Base-by-base conservation (phyloP, 2,329 filamentous ascomycete species). In the Domatiomyces globalis region DNA sequence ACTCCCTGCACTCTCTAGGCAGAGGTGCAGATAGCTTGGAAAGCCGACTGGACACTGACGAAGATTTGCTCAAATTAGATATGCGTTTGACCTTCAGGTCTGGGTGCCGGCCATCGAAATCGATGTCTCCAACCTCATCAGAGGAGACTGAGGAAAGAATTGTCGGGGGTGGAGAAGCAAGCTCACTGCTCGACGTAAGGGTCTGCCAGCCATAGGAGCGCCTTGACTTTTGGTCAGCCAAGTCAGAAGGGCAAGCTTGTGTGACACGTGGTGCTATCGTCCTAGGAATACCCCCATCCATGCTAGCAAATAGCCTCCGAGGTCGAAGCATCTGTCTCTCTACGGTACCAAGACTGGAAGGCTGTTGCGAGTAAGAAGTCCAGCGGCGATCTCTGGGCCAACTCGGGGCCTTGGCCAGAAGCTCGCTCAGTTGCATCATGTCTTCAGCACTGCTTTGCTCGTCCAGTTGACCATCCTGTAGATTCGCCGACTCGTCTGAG, bases 161-260 rank as follows among this genome's bases (percentile, higher is more conserved):
- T 17, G 51, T 46, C n/a, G 49, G 48, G 15, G 43, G 27, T 6
- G 39, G 43, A 19, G 43, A 43, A 15, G 43, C 33, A 12, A 52
- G 25, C 43, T 50, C 49, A 19, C 51, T 56, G 10, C 55, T 52
- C 5, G 58, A 60, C 12, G 52, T 56, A 15, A 60, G 53, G 12
- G 54, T 57, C 44, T 58, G 57, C 58, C 58, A 60, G 22, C 58
- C 57, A 17, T 49, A 58, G 4, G 57, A 58, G 33, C 29, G 52
- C 19, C 25, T 39, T 22, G 33, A 45, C 19, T 45, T 39, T 15
- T 22, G 43, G 7, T 48, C 50, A 7, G n/a, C 46, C 18, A 19
- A 39, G 7, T 49, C 53, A 7, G 52, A 46, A 18, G 49, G 42
- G 10, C 49, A 19, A 17, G 33, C 45, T 20, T 8, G 6, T 18